Conservation (phyloP, 345 rosid species). For the Eucalyptus albens region DNA sequence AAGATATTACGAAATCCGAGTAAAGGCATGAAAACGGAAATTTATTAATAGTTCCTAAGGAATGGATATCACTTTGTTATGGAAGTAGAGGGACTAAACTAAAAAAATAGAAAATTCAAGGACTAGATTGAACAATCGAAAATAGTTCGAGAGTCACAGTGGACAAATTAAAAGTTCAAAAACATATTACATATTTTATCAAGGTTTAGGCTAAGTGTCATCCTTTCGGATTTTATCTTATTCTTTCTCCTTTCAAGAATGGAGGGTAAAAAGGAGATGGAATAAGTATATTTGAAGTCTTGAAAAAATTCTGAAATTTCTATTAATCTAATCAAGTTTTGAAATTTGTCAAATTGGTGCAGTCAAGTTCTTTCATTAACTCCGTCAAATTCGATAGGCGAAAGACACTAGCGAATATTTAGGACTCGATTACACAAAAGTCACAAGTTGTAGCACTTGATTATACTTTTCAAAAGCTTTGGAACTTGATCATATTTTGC, state of each 20-base stretch:
- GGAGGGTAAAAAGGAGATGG: neutral
- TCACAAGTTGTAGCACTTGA: neutral
- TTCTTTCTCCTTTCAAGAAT: neutral
- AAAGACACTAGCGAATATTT: too few relatives aligned
- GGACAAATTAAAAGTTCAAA: neutral
- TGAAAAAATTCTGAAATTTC: too few relatives aligned
- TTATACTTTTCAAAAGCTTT: too few relatives aligned
- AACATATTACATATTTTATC: too few relatives aligned
- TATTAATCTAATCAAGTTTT: too few relatives aligned
- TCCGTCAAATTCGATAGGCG: neutral
- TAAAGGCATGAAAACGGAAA: neutral
- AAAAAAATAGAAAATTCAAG: neutral
- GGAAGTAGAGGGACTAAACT: neutral
- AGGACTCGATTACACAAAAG: too few relatives aligned
- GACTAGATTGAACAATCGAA: neutral
- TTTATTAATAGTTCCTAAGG: neutral
- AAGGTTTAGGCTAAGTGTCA: neutral
- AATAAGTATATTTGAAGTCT: too few relatives aligned
- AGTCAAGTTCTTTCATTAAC: too few relatives aligned
- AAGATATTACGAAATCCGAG: neutral
- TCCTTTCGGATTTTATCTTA: too few relatives aligned
- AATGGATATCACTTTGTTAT: neutral
- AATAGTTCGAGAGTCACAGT: fast-evolving
- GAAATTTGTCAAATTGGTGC: too few relatives aligned
- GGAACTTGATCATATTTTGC: too few relatives aligned